These are phyloP conservation scores for Aspergillus ustus DNA, from an alignment of 2,329 filamentous ascomycete genomes.

Conservation along the genomic window DNA sequence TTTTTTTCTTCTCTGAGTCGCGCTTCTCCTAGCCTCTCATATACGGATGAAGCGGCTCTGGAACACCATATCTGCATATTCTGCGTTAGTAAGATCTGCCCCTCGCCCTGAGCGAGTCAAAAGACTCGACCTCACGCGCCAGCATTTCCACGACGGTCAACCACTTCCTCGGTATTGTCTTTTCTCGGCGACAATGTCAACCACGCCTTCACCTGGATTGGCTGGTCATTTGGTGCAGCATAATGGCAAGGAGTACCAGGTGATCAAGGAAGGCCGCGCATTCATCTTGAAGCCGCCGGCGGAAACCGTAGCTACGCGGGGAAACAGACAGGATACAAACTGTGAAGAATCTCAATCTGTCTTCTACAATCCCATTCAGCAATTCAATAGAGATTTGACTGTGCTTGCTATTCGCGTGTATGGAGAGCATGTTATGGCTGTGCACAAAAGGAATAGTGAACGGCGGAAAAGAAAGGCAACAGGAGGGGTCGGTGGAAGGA, in stretches of 20 bases:
- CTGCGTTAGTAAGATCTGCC: background rate
- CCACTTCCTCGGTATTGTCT: constrained; percentile 4
- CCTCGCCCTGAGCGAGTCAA: background rate
- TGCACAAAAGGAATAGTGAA: constrained; percentile 57
- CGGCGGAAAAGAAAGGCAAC: constrained; percentile 42
- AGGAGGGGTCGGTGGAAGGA: constrained; percentile 38
- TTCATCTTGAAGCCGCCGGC: constrained; percentile 66
- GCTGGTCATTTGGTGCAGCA: constrained; percentile 43
- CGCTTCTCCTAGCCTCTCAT: background rate
- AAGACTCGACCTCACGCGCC: background rate
- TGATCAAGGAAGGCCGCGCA: constrained; percentile 70
- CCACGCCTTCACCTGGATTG: constrained; percentile 17
- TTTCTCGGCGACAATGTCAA: constrained; percentile 26
- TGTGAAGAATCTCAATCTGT: constrained; percentile 73
- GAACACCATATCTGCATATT: constrained; percentile 6
- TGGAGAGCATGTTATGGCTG: constrained; percentile 67
- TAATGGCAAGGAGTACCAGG: constrained; percentile 60
- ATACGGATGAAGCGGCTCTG: background rate
- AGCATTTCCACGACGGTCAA: background rate
- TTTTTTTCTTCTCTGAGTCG: background rate
- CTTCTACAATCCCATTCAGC: constrained; percentile 98
- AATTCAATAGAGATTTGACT: constrained; percentile 96
- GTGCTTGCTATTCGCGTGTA: constrained; percentile 91
- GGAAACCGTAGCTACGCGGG: constrained; percentile 47
- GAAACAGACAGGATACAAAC: constrained; percentile 48